Evolutionary conservation across 345 rosid genomes (phyloP), one percentile per base, ranked within the genome.

Genomic region (Abelmoschus esculentus): DNA sequence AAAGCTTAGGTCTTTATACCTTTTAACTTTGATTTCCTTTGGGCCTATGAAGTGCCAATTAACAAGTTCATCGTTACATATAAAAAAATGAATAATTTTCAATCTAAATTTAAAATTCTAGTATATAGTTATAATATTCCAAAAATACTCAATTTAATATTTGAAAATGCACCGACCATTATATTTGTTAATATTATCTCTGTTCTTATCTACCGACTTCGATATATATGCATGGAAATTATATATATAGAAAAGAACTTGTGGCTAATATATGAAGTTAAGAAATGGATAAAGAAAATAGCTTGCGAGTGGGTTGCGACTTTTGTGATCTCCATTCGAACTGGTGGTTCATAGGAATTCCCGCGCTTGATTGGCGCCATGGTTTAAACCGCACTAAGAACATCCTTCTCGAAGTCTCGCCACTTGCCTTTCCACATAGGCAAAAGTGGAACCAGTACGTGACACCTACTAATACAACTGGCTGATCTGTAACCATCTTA

Each of bases 361-460:
- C 61, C 47, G 61, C 71, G 61, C 71, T 3, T 17, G 7, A 36
- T 52, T 67, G 60, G 70, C 70, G 60, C 60, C 60, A 67, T 31
- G 4, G 14, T 4, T 67, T 67, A 8, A 67, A n/a, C 31, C 1
- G 47, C 10, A n/a, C 1, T 3, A 11, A 67, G 17, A 4, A 67
- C 31, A n/a, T 46, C 42, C 46, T 31, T 50, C 70, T 67, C 59
- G 44, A 67, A 40, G 52, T n/a, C n/a, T 31, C 60, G 28, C 38
- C 65, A 70, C 73, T 29, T 70, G 65, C 15, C 54, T 50, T 14
- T 28, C 65, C 73, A 69, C 40, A 61, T 56, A 22, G 64, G 26
- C 5, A 3, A 55, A 12, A 70, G 72, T 9, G 47, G 42, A 57
- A 55, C 65, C 72, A 42, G 28, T 8, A 4, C 38, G 2, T 42